Evolutionary conservation across 768 basidiomycete species (phyloP).

Genomic region (Paxillus involutus): DNA sequence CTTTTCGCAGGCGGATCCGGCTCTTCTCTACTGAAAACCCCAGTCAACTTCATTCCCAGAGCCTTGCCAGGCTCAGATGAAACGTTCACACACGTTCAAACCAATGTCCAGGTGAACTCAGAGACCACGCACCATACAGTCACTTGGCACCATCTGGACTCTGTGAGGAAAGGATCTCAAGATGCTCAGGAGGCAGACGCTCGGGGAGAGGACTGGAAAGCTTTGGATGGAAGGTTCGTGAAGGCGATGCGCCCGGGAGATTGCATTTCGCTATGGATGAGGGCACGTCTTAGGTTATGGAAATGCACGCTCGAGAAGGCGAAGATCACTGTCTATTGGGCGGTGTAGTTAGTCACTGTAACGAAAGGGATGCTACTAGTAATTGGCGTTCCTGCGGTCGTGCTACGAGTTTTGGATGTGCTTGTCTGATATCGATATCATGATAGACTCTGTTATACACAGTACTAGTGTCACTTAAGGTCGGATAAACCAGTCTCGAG

Average conservation of each 20-base stretch:
- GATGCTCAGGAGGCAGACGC: background rate
- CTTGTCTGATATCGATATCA: too few species aligned
- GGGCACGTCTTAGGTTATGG: background rate
- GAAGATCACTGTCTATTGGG: slow-evolving; percentile 7
- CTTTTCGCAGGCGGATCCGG: too few species aligned
- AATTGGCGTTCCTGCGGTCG: too few species aligned
- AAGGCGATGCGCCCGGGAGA: background rate
- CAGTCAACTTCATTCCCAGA: background rate
- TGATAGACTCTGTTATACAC: too few species aligned
- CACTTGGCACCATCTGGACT: background rate
- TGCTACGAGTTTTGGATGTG: too few species aligned
- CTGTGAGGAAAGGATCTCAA: background rate
- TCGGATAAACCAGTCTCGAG: too few species aligned
- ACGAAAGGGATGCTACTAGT: too few species aligned
- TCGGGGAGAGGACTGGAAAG: slow-evolving; percentile 3
- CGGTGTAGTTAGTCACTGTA: background rate
- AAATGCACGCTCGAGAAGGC: background rate
- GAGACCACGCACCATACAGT: background rate
- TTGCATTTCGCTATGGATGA: slow-evolving; percentile 10
- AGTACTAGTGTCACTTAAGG: too few species aligned
- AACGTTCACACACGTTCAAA: background rate
- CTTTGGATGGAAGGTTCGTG: slow-evolving; percentile 3
- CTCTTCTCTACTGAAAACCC: background rate
- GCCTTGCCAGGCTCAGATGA: background rate
- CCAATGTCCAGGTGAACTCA: background rate